Evolutionary conservation across 2,329 filamentous ascomycete genomes (phyloP), one percentile per base, ranked within the genome.

Genomic region (Aspergillus fumigatus): DNA sequence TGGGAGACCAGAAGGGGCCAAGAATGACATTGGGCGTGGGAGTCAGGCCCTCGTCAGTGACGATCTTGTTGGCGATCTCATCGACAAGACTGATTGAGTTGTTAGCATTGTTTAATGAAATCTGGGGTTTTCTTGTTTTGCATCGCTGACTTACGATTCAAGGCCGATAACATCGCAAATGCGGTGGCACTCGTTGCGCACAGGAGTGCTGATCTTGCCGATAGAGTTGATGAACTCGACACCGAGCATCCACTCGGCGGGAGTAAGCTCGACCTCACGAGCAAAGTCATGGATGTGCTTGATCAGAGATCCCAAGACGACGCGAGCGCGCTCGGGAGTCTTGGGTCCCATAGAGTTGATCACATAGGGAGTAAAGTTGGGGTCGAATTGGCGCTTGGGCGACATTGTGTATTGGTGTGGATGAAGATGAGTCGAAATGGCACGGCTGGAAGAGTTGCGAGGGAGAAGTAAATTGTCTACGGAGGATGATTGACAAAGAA

Each of bases 1-100:
- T 81, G 65, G 88, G 87, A 10, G 84, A 87, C 87, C 88, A 91
- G 81, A 91, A 90, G 62, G 88, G 88, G 2, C 88, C 88, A 58
- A 91, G 85, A 67, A 91, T 91, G 57, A 87, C 82, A 59, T 87
- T 88, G 3, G 87, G 89, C n/a, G 88, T 90, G 49, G 88, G 87
- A 58, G 82, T 78, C 59, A 83, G 79, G n/a, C 70, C 71, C 55
- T 82, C 80, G 56, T 88, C 84, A 62, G 84, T 83, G 68, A 85
- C 76, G 57, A 83, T 77, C 64, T 85, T 85, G 75, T 87, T 87
- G 61, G 87, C 88, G 67, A 93, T 92, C 70, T 92, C 88, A 70
- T 92, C 89, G 50, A 92, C 88, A n/a, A 89, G 82, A 7, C 71
- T 73, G 21, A 8, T 77, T 70, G 81, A 84, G 23, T 54, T 86